Base-by-base conservation (phyloP, 129 eudicot species). In the Mikania micrantha region DNA sequence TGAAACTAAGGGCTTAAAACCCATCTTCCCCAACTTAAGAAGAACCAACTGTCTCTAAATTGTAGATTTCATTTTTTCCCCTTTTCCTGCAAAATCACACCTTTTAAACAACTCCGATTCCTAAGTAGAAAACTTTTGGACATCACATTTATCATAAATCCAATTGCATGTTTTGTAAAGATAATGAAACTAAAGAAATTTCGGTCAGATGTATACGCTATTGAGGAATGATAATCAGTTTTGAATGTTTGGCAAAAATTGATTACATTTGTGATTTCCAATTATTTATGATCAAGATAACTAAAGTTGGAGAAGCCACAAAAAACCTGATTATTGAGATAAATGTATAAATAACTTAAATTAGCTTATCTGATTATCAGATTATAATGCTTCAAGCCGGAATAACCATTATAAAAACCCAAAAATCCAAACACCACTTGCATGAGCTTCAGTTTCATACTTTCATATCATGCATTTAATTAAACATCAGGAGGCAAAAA, bases 1-100 rank as follows among this genome's bases (percentile, higher is more conserved):
- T 80, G 83, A 92, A 11, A 50, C 80, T 34, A 86, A 36, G 62
- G 90, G 90, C 70, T 81, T 52, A 47, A 82, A 82, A 54, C 78
- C 91, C 98, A 92, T 89, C 58, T 77, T 81, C 39, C 59, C 71
- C 67, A 9, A 16, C 8, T 62, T 20, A 69, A 41, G 15, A 1
- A 27, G 24, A 62, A 35, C 44, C 40, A 27, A 13, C 38, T 63
- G 64, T 73, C 20, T 29, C 80, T 69, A 73, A 5, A 48, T 20
- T 19, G 25, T 25, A 47, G 5, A 67, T 44, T 67, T 59, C 75
- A 73, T 73, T 39, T 60, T 25, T 31, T 24, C 24, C 53, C 31
- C 10, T 41, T 71, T 66, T 60, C 78, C 81, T 76, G 78, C 75
- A 72, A 80, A 54, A 60, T 27, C 21, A 42, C 64, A 12, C 42